Percentiles rank a stretch among this genome's conserved stretches.
Evolutionary conservation across 371 early-diverging fungal species (phyloP).

Genomic region (Mucor circinelloides): DNA sequence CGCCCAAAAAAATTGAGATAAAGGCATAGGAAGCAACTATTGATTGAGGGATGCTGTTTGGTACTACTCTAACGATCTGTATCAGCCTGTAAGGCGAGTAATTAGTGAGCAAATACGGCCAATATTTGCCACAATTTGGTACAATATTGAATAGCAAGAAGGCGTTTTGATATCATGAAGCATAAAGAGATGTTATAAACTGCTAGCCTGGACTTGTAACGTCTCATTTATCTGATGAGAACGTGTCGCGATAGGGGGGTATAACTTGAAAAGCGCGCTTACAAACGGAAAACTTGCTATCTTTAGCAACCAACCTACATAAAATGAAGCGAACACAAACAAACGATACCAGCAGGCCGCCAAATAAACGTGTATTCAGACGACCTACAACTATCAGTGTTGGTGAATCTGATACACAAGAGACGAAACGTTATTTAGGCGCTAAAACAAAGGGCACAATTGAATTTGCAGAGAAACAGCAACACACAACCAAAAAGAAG

Average conservation of each 20-base stretch:
- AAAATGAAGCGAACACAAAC: not conserved
- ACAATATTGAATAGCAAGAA: not conserved
- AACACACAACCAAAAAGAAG: not conserved
- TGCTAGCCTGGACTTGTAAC: not conserved
- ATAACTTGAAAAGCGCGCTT: not conserved
- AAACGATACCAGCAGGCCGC: not conserved
- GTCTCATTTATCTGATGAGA: not conserved
- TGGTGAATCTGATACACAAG: not conserved
- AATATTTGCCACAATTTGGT: not conserved
- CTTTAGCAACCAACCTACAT: not conserved
- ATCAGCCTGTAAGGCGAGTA: not conserved
- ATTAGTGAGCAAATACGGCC: not conserved
- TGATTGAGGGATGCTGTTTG: not conserved
- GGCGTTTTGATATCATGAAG: not conserved
- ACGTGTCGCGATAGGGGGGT: not conserved
- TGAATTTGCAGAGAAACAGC: not conserved
- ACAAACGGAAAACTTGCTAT: not conserved
- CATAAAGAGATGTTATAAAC: no score
- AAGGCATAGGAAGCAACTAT: not conserved
- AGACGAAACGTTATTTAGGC: not conserved
- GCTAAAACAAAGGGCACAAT: conserved; percentile 6
- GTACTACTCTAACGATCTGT: not conserved
- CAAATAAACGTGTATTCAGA: not conserved
- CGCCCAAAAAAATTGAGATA: no score
- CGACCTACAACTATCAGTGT: not conserved